A percentile compares a stretch with the other conserved stretches of the same genome.
Conservation (phyloP, 768 basidiomycete genomes). For the Cystofilobasidium macerans region DNA sequence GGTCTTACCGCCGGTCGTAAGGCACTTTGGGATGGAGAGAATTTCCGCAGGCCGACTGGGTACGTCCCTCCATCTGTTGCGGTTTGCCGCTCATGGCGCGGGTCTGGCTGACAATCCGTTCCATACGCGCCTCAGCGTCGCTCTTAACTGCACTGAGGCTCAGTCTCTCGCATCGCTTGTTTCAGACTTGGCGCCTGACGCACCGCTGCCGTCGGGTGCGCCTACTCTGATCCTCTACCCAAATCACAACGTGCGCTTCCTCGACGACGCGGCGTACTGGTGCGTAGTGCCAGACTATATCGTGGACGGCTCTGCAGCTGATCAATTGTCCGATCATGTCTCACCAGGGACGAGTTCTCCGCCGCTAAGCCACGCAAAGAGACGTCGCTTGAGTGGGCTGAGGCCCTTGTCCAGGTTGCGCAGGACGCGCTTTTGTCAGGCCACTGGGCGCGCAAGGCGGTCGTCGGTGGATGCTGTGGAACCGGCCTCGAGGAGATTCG, state of each 20-base stretch:
- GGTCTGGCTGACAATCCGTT: neutral
- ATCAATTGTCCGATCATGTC: neutral
- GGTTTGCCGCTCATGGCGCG: too few species aligned
- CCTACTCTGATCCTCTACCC: conserved; percentile 19
- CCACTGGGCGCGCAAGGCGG: neutral
- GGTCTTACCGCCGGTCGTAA: conserved; percentile 13
- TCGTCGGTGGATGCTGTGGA: conserved; percentile 22
- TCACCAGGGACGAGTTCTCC: conserved; percentile 10
- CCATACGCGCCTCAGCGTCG: conserved; percentile 4
- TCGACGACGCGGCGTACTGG: conserved; percentile 24
- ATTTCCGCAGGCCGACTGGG: conserved; percentile 14
- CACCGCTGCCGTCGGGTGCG: neutral
- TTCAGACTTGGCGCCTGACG: neutral
- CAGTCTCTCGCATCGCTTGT: conserved; percentile 5
- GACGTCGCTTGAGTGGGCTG: conserved; percentile 1
- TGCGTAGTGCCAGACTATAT: neutral
- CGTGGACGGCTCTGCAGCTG: too few species aligned
- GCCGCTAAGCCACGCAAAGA: conserved; percentile 7
- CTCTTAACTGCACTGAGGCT: conserved; percentile 23
- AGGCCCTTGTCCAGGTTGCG: conserved; percentile 1
- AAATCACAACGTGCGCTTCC: conserved; percentile 23
- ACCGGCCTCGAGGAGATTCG: conserved; percentile 15
- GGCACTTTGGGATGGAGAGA: conserved; percentile 21
- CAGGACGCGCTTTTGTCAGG: neutral
- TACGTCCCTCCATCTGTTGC: neutral